Evolutionary conservation across 768 basidiomycete species (phyloP), one percentile per base, ranked within the genome.

Genomic region (Daedaleopsis sinensis): DNA sequence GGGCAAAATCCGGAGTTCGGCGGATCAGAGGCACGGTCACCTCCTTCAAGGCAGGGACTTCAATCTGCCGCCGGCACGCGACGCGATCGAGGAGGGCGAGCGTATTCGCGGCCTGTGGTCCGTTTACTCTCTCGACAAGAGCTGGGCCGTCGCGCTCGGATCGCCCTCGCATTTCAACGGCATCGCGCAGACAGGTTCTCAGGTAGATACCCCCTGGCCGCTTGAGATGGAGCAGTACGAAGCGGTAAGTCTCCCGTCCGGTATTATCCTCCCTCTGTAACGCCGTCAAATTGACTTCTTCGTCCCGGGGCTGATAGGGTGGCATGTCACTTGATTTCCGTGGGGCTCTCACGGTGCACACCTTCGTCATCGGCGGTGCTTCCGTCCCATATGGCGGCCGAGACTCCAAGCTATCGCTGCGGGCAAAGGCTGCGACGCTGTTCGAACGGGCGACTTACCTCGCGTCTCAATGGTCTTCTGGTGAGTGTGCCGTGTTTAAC

Each of bases 31-130:
- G 19, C 53, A 21, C 32, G 53, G 42, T 35, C 51, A 57, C 16
- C 47, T 51, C 23, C 46, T 48, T n/a, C 52, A 55, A 38, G 38
- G 67, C 62, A 51, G 67, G 56, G 59, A 69, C 54, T 51, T 56
- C 46, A 65, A 70, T 18, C 63, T 74, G 52, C 70, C 71, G 16
- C 70, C 69, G 6, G 61, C 69, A 10, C 67, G 61, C 18, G 81
- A 84, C 68, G 65, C 74, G 18, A 67, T 84, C 27, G 87, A 88
- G 64, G 86, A 88, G 68, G 86, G 82, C 19, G 87, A 89, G 68
- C 78, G 85, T 24, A 85, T 88, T 53, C 83, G 83, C 57, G 83
- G 80, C 1, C 88, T 89, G 67, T 89, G 88, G 88, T 73, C 80
- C 2, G 85, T 84, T 9, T 82, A 84, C 61, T 73, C 77, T 44